Base-by-base conservation (phyloP, 2,329 filamentous ascomycete genomes). In the Cercospora sesami region DNA sequence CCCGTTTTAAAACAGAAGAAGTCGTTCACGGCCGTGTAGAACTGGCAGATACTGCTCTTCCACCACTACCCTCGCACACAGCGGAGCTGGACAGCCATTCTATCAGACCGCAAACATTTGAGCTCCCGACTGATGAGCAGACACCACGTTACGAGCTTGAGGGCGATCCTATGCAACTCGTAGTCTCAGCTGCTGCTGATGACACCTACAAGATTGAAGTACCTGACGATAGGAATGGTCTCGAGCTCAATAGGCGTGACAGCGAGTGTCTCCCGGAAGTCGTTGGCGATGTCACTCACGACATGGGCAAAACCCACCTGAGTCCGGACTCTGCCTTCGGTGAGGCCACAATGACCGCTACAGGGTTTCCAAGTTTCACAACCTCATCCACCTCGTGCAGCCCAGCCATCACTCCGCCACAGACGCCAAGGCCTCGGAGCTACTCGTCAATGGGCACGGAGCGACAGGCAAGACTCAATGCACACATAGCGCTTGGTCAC, bases 241-340 rank as follows among this genome's bases (percentile, higher is more conserved):
- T 18, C n/a, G 72, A 69, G 9, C 63, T 77, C 28, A 67, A 77
- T 16, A 79, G 79, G 68, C 76, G 81, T 70, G 82, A 80, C 2
- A 80, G 83, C 64, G 77, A 76, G 14, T 81, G 82, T 71, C 83
- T 83, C 4, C 83, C 83, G 12, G 82, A 85, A 66, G 80, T 80
- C 8, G 74, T 83, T 5, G 73, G 77, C n/a, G 39, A 67, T 5
- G 69, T 73, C 12, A 30, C 68, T 4, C 55, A 67, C 23, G 68
- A 72, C 9, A 61, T 70, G 42, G 65, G 72, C 7, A 55, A 57
- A 9, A 65, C 67, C 5, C 69, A 68, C 45, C 68, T 72, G 31
- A 73, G 57, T 39, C 74, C 76, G 12, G 51, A 66, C 1, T 73
- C 72, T 16, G 71, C 73, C 1, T 16, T 71, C 16, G 70, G 57